Evolutionary conservation across 2,329 filamentous ascomycete genomes (phyloP), one percentile per base, ranked within the genome.

Genomic region (Nigrospora sphaerica): DNA sequence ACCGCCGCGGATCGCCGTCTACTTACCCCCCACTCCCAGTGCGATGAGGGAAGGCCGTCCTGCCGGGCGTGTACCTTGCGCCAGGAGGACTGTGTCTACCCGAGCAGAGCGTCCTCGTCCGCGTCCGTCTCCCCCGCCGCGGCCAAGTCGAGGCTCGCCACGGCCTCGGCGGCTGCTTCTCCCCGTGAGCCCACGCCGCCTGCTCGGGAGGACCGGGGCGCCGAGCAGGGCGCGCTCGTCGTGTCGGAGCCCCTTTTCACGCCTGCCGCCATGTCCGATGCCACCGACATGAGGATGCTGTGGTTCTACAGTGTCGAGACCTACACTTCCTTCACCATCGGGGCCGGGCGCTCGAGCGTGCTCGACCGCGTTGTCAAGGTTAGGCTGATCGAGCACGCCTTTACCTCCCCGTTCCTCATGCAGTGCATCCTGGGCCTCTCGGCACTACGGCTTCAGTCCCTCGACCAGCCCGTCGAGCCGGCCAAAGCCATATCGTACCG

Each of bases 271-370:
- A 57, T 66, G 44, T 61, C 68, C 36, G 62, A 65, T 32, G 46
- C 48, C 6, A 52, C 62, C 23, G 75, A 80, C 49, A 74, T 80
- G 72, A 72, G 69, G 51, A 66, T 80, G 36, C 55, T 80, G 7
- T 80, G 75, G 75, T 76, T 77, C 54, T 80, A 77, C 54, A 73
- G 72, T 12, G 65, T 63, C 10, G 58, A 68, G 32, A 74, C 73
- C 10, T 74, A 63, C 51, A 49, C 60, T 3, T 72, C 72, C 13
- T 76, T 80, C 55, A 66, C 71, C 13, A 59, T 72, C 28, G 59
- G 69, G 18, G 58, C 60, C 14, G 63, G 63, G 33, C 56, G 54
- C 7, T 60, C 63, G 4, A 53, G 59, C 11, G 53, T 61, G 1
- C 54, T 73, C 45, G 67, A 72, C 48, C 57, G 69, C 10, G 64